Evolutionary conservation across 306 rosid genomes (phyloP), one percentile per base, ranked within the genome.

Genomic region (Sindora glabra): DNA sequence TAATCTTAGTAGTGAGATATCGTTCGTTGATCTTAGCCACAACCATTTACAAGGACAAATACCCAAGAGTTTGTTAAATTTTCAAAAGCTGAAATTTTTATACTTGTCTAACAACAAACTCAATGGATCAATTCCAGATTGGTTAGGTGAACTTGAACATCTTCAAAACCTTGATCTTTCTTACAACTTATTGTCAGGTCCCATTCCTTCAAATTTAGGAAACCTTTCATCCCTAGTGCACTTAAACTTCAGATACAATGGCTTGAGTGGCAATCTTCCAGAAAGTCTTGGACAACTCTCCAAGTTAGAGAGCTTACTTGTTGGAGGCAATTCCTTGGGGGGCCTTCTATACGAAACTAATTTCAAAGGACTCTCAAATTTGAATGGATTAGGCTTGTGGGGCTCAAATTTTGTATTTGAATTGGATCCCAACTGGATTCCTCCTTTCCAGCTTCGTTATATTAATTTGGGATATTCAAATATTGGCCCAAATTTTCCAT

Each of bases 221-320:
- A 29, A 29, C 8, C 34, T 71, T 6, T 70, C 70, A 25, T 63
- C 76, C 30, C 27, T 71, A 22, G 21, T 29, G 19, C 10, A n/a
- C 1, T 71, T 71, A 6, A 6, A 9, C 4, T 0, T 71, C 32
- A 29, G 60, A 14, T 26, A 42, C 12, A 30, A 33, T 47, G 41
- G 15, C 12, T 24, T n/a, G n/a, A n/a, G n/a, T n/a, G n/a, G n/a
- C n/a, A n/a, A n/a, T n/a, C n/a, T n/a, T n/a, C n/a, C n/a, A n/a
- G n/a, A n/a, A n/a, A n/a, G n/a, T n/a, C n/a, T n/a, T n/a, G n/a
- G n/a, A n/a, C n/a, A n/a, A n/a, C 63, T 53, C 21, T 42, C 50
- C 0, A 61, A 9, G 2, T 8, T 70, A 42, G 33, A 61, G 0
- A 1, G 16, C 3, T 41, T 33, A 8, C 1, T 10, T 36, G 6